A percentile compares a stretch with the other conserved stretches of the same genome.
phyloP scores from a whole-genome alignment of 345 rosid species.

The Hibiscus trionum region DNA sequence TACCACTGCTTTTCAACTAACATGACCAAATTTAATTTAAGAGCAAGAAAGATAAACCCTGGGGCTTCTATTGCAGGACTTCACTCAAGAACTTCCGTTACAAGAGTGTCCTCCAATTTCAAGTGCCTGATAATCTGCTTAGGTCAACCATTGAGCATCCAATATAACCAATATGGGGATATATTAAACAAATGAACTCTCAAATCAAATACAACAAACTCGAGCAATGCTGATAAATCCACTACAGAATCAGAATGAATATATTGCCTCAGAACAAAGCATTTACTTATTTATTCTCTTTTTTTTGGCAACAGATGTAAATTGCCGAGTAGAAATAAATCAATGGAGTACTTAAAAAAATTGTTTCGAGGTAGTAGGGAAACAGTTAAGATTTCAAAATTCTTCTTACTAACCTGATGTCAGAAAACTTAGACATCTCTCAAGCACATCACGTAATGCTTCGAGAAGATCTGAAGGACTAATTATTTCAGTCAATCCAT shows the following conservation, averaged over 20 bases:
- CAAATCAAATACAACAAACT: not conserved
- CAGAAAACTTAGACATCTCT: slow-evolving; percentile 44
- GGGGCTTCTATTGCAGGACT: not conserved
- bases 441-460: slow-evolving; percentile 43
- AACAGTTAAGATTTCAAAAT: not conserved
- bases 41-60: not conserved
- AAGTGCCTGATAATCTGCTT: not conserved
- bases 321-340: not conserved
- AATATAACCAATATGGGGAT: not conserved
- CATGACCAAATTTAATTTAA: not conserved
- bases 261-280: not conserved
- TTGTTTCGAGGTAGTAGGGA: not conserved
- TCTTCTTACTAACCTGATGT: slow-evolving; percentile 41
- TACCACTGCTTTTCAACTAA: not conserved
- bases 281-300: not conserved
- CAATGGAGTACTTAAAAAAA: not conserved
- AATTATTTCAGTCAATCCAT: slow-evolving; percentile 47
- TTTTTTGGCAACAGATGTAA: not conserved
- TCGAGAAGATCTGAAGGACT: slow-evolving; percentile 47
- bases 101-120: not conserved
- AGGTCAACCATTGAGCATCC: not conserved
- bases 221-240: not conserved
- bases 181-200: not conserved
- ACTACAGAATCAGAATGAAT: not conserved
- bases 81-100: not conserved